Percentiles rank a stretch among this genome's conserved stretches.
These are phyloP conservation scores for Fragaria vesca DNA, from an alignment of 306 rosid genomes.

Conservation along the genomic window DNA sequence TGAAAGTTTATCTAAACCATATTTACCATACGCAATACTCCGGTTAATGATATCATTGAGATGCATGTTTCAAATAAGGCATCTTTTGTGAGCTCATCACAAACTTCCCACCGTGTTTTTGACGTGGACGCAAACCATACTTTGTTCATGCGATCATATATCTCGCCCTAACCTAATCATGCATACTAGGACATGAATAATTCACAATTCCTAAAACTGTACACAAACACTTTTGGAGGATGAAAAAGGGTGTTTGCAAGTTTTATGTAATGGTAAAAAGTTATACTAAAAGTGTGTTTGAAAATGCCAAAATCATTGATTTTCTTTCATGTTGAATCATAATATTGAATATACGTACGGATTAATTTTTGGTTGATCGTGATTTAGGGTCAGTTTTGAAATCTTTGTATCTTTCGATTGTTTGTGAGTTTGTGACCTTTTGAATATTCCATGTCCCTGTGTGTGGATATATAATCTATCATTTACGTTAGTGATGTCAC, in stretches of 20 bases:
- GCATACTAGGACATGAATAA: background rate
- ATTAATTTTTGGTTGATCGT: background rate
- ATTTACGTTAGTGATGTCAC: background rate
- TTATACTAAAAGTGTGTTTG: background rate
- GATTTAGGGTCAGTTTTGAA: too few relatives aligned
- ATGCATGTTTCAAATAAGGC: background rate
- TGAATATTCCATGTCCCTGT: background rate
- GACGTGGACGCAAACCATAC: background rate
- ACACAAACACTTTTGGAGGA: background rate
- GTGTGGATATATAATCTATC: background rate
- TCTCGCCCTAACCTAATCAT: background rate
- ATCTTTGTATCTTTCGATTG: background rate
- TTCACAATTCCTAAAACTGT: background rate
- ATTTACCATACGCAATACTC: background rate
- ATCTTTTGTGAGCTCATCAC: background rate
- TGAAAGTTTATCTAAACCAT: background rate
- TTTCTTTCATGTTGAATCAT: background rate
- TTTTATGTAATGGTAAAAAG: background rate
- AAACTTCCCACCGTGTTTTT: background rate
- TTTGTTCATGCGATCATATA: background rate
- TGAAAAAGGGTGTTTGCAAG: background rate
- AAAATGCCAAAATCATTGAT: background rate
- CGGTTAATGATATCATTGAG: background rate
- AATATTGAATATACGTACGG: background rate
- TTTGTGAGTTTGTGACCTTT: background rate